These are phyloP conservation scores for Ophiostoma sp. DNA, from an alignment of 2,329 filamentous ascomycete genomes.

Conservation along the genomic window DNA sequence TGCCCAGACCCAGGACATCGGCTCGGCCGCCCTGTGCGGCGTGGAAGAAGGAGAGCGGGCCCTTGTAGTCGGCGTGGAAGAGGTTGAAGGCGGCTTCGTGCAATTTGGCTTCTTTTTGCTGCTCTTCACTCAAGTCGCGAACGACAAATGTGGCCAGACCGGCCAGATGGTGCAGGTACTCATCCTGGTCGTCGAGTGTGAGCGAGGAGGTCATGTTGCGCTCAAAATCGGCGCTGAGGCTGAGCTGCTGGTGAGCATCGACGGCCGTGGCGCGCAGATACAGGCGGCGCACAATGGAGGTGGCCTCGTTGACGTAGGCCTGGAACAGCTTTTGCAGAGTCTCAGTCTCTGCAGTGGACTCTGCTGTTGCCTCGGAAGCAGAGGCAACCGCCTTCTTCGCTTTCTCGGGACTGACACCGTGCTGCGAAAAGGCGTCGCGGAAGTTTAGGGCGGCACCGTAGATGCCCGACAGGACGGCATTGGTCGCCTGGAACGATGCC, in stretches of 20 bases:
- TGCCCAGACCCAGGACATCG: conserved; percentile 34
- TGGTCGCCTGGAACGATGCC: conserved; percentile 40
- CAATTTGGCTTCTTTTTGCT: conserved; percentile 34
- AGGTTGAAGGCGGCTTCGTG: conserved; percentile 33
- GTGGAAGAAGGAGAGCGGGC: conserved; percentile 28
- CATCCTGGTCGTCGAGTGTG: conserved; percentile 23
- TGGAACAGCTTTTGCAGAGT: conserved; percentile 28
- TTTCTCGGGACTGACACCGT: conserved; percentile 26
- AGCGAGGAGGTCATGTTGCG: conserved; percentile 22
- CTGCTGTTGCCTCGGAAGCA: neutral
- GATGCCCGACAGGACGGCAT: conserved; percentile 42
- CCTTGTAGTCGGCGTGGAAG: conserved; percentile 28
- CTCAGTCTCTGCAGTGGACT: neutral
- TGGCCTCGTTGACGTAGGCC: conserved; percentile 42
- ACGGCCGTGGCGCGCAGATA: conserved; percentile 44
- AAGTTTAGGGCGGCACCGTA: conserved; percentile 37
- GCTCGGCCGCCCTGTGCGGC: conserved; percentile 25
- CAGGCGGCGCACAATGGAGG: conserved; percentile 43
- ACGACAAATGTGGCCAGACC: conserved; percentile 37
- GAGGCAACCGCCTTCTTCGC: neutral
- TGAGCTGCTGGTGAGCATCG: neutral
- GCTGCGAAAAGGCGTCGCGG: conserved; percentile 41
- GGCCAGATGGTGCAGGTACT: conserved; percentile 34
- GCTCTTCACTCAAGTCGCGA: conserved; percentile 33
- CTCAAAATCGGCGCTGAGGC: conserved; percentile 30